Percentiles rank a stretch among this genome's conserved stretches.
These are phyloP conservation scores for Ophiocordyceps unilateralis DNA, from an alignment of 2,329 filamentous ascomycete species.

Conservation along the genomic window DNA sequence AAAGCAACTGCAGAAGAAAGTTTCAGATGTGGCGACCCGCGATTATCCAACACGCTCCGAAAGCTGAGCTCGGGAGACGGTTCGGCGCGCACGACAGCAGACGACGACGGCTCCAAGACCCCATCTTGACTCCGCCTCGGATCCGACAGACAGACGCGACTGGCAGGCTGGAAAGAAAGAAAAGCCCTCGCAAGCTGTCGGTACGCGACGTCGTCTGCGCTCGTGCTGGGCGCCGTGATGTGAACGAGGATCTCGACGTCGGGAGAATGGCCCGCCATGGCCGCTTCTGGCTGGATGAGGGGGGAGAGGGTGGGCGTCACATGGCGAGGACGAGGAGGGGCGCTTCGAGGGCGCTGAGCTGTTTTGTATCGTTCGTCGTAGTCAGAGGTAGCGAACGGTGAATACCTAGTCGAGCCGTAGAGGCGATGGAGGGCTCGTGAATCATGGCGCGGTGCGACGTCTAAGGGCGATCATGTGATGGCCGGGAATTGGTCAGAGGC, in stretches of 20 bases:
- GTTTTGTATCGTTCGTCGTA: too few relatives aligned
- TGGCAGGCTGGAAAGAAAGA: constrained; percentile 22
- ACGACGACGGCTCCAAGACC: not conserved
- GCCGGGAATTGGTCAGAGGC: too few relatives aligned
- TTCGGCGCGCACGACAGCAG: constrained; percentile 9
- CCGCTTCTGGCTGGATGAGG: too few relatives aligned
- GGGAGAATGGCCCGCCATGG: not conserved
- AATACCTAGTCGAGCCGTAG: too few relatives aligned
- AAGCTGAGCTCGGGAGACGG: constrained; percentile 25
- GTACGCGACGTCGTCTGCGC: constrained; percentile 29
- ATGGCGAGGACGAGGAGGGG: too few relatives aligned
- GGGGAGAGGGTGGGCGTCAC: not conserved
- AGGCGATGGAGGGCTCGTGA: too few relatives aligned
- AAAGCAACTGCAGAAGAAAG: not conserved
- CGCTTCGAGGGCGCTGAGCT: too few relatives aligned
- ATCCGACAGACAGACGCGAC: not conserved
- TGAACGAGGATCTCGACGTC: constrained; percentile 38
- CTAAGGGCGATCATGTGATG: too few relatives aligned
- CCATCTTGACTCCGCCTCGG: too few relatives aligned
- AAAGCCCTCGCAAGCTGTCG: constrained; percentile 32
- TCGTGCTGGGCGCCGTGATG: constrained; percentile 31
- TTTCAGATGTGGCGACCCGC: constrained; percentile 12
- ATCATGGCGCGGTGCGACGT: too few relatives aligned
- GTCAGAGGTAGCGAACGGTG: too few relatives aligned
- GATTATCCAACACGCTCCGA: constrained; percentile 25